Evolutionary conservation across 768 basidiomycete genomes (phyloP), one percentile per base, ranked within the genome.

Genomic region (Lepiota brunneoincarnata): DNA sequence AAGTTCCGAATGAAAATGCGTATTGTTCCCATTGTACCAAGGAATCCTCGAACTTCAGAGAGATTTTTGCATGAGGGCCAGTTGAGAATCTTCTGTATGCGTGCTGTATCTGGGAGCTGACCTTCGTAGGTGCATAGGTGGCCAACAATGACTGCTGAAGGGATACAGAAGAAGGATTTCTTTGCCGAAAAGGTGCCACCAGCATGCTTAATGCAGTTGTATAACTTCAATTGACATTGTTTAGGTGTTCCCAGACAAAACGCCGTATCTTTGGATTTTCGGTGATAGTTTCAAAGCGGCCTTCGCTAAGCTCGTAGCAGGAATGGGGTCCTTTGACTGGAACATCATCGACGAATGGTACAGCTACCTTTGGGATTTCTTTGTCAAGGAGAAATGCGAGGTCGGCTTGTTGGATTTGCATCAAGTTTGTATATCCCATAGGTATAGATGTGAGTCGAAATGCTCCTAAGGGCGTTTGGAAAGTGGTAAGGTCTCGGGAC

Each of bases 401-500:
- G 39, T 74, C 64, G 1, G 60, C 65, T 3, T 76, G 71, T 24
- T 70, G 69, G 1, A 72, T 67, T 4, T 64, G 64, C 2, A 68
- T 55, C 1, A 49, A 59, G 37, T 55, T 61, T 15, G 53, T 56
- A 51, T 46, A 58, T 0, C 76, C 78, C 72, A 74, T 75, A 0
- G 74, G 74, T 0, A 78, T 54, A 0, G 63, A 60, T 1, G 63
- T 64, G 0, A 77, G 64, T 0, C 64, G 58, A 4, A 64, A 52
- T 0, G 63, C 57, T 2, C 69, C 52, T 54, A 70, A 59, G 1
- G 72, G 74, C 0, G 67, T 71, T 54, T 72, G 66, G 58, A 78
- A 79, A 0, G 71, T 73, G 0, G 75, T 79, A 9, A 73, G 57
- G 34, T 78, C 72, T 7, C 66, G 48, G 0, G 64, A 73, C 2